Percentiles rank a stretch among this genome's conserved stretches.
Evolutionary conservation across 352 stramenopile genomes (phyloP).

Genomic region (Phytopythium boreale): DNA sequence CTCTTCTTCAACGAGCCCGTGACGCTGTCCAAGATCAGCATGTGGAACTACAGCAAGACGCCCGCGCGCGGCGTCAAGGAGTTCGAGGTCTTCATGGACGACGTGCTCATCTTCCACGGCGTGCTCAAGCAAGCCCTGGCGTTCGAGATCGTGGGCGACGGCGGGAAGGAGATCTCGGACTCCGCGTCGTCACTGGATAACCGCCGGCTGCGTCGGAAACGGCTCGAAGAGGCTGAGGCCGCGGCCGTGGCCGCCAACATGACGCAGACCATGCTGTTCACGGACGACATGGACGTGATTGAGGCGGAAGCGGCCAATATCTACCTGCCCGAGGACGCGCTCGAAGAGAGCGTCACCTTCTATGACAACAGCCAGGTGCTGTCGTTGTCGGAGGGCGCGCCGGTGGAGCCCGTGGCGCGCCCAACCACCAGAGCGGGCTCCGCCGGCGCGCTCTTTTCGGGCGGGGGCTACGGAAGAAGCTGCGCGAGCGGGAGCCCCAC

Average conservation of each 20-base stretch:
- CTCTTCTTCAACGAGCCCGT: conserved; percentile 80
- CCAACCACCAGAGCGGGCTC: conserved; percentile 49
- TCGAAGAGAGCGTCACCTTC: conserved; percentile 65
- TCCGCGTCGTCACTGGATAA: conserved; percentile 25
- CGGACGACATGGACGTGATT: conserved; percentile 56
- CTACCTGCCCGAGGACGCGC: conserved; percentile 56
- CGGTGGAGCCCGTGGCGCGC: conserved; percentile 29
- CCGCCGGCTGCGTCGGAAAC: conserved; percentile 32
- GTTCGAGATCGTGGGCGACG: conserved; percentile 26
- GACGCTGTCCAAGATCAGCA: conserved; percentile 69
- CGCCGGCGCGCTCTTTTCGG: background rate
- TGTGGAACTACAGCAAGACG: conserved; percentile 90
- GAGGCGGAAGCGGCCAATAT: conserved; percentile 49
- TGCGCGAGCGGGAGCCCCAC: background rate
- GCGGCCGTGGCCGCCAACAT: conserved; percentile 44
- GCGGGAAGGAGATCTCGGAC: conserved; percentile 9
- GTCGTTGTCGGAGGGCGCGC: conserved; percentile 51
- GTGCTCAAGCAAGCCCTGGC: conserved; percentile 39
- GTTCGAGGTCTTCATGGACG: conserved; percentile 84
- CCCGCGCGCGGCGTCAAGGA: conserved; percentile 67
- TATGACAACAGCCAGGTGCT: conserved; percentile 74
- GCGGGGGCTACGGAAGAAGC: background rate
- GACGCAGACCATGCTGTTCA: conserved; percentile 75
- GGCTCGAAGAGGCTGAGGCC: conserved; percentile 43
- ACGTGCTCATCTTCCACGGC: conserved; percentile 76